Conservation (phyloP, 2,329 filamentous ascomycete genomes). For the Fusarium sp. region DNA sequence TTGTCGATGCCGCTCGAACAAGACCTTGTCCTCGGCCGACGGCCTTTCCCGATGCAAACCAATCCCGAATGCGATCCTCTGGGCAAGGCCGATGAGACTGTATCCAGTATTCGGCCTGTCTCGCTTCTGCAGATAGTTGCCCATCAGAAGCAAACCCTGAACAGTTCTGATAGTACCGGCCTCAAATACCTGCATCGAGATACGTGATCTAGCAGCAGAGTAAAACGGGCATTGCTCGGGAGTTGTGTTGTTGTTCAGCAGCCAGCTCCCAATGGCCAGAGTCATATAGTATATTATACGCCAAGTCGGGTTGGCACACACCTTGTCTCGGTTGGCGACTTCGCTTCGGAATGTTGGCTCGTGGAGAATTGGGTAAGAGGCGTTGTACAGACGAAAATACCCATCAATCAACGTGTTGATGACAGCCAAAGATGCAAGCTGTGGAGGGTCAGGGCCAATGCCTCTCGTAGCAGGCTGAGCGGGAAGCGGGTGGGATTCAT, state of each 20-base stretch:
- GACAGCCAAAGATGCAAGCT: slow-evolving; percentile 22
- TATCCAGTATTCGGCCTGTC: slow-evolving; percentile 61
- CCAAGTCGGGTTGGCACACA: slow-evolving; percentile 10
- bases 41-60: slow-evolving; percentile 57
- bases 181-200: slow-evolving; percentile 56
- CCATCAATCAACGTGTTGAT: slow-evolving; percentile 47
- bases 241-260: slow-evolving; percentile 26
- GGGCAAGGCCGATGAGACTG: slow-evolving; percentile 60
- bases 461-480: background rate
- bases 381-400: slow-evolving; percentile 56
- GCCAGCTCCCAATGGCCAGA: slow-evolving; percentile 48
- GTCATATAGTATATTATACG: slow-evolving; percentile 42
- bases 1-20: slow-evolving; percentile 46
- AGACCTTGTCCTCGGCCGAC: slow-evolving; percentile 37
- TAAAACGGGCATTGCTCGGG: slow-evolving; percentile 38
- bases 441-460: slow-evolving; percentile 5
- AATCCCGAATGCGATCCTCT: slow-evolving; percentile 59
- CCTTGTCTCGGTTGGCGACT: background rate
- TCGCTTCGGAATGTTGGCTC: slow-evolving; percentile 53
- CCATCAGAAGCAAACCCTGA: slow-evolving; percentile 54
- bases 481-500: background rate
- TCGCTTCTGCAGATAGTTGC: slow-evolving; percentile 61
- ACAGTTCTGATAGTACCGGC: slow-evolving; percentile 55
- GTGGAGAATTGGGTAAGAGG: slow-evolving; percentile 56
- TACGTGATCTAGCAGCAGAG: slow-evolving; percentile 40